Evolutionary conservation across 148 eudicot genomes (phyloP), one percentile per base, ranked within the genome.

Genomic region (Dysphania ambrosioides): DNA sequence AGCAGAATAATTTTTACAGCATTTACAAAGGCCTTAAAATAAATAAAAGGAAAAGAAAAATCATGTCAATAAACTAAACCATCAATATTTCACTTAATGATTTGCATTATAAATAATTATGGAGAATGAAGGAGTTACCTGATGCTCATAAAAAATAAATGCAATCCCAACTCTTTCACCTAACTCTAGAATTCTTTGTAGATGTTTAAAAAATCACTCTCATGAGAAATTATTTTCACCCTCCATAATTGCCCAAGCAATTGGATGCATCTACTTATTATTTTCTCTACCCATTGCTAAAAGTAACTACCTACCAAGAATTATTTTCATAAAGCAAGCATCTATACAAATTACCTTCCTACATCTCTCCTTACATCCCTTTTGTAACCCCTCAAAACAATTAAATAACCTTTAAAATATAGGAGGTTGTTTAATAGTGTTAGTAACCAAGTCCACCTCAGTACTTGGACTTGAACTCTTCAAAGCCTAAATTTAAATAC

Each of bases 251-350:
- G 0, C 74, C 65, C 74, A 72, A 7, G 74, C 61, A 8, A 72
- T 2, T 3, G 32, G 74, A 8, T 8, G 36, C 64, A 57, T 72
- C 4, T 72, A 65, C 1, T 72, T 47, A 56, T 72, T 72, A 0
- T 18, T 40, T 34, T 72, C 51, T 19, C 65, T 72, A 0, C 74
- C 64, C 6, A 56, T 21, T 5, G 18, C 49, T 29, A 7, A 42
- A 2, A 42, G 12, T 2, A 72, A 0, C 30, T 47, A 34, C 0
- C 74, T 49, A 6, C 65, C 74, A 15, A 57, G 8, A 6, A 72
- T 56, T 8, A 65, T 57, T 8, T 71, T 72, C 7, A 72, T 6
- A 29, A 72, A 71, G n/a, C 64, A 71, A 0, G 59, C 65, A 71
- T 71, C 74, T 0, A 71, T 1, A 34, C 42, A 55, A n/a, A 72